Evolutionary conservation across 2,329 filamentous ascomycete species (phyloP).

Genomic region (Xylaria sp.): DNA sequence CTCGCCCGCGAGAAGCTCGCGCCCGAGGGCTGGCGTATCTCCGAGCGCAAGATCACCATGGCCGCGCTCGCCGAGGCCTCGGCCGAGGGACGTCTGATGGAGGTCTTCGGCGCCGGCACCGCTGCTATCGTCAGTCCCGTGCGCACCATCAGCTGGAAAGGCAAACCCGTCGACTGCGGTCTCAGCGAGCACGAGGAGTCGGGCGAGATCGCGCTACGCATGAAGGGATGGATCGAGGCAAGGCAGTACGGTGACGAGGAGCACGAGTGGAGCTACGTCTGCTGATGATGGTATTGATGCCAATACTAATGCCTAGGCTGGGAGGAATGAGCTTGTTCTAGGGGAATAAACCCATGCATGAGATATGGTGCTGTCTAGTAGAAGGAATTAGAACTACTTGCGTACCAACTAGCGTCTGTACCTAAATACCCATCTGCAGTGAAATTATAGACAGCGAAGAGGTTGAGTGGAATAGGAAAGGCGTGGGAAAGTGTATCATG

Average conservation of each 20-base stretch:
- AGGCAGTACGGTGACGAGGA: conserved; percentile 96
- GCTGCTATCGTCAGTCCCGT: conserved; percentile 94
- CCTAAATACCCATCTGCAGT: background rate
- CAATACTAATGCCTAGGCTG: background rate
- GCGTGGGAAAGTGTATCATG: background rate
- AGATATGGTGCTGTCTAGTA: background rate
- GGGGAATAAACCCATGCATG: background rate
- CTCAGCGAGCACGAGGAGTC: conserved; percentile 84
- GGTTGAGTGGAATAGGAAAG: background rate
- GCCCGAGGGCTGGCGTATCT: conserved; percentile 88
- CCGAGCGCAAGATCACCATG: conserved; percentile 94
- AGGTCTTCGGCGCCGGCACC: conserved; percentile 94
- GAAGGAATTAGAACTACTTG: background rate
- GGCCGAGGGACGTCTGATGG: conserved; percentile 84
- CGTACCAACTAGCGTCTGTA: no score
- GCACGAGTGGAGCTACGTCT: conserved; percentile 85
- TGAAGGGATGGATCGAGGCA: conserved; percentile 97
- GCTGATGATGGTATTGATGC: conserved; percentile 38
- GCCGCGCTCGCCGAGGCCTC: conserved; percentile 83
- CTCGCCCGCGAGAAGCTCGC: conserved; percentile 85
- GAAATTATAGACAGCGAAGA: background rate
- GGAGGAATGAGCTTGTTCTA: background rate
- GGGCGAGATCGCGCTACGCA: conserved; percentile 82
- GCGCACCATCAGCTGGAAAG: conserved; percentile 88
- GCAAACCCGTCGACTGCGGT: conserved; percentile 83